phyloP scores from a whole-genome alignment of 768 basidiomycete genomes.

The Hirschioporus abietinus region DNA sequence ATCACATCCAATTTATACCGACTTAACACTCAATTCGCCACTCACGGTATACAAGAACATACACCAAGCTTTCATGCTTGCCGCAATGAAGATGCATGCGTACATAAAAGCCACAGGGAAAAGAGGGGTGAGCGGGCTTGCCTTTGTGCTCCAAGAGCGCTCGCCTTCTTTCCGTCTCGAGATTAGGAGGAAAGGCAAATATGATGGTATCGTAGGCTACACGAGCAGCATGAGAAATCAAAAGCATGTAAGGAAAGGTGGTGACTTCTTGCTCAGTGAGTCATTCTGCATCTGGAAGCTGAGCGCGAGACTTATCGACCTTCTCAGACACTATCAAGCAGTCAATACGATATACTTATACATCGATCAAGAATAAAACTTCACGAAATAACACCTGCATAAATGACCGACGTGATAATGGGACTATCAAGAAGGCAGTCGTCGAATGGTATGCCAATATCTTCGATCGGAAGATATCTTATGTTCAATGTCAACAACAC shows the following conservation, averaged over 20 bases:
- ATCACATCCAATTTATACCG: conserved; percentile 77
- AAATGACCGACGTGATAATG: not conserved
- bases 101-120: conserved; percentile 48
- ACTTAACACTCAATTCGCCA: conserved; percentile 60
- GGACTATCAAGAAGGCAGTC: not conserved
- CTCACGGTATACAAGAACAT: conserved; percentile 70
- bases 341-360: conserved; percentile 51
- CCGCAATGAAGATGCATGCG: conserved; percentile 81
- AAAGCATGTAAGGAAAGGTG: conserved; percentile 2
- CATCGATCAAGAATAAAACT: conserved; percentile 41
- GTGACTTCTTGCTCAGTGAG: not conserved
- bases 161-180: not conserved
- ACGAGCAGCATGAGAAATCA: not conserved
- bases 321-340: conserved; percentile 55
- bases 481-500: too few species aligned
- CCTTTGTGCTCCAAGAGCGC: not conserved
- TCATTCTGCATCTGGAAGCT: not conserved
- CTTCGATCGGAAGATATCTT: too few species aligned
- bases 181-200: not conserved
- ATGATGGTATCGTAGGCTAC: not conserved
- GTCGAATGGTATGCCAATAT: not conserved
- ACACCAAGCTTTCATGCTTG: conserved; percentile 78
- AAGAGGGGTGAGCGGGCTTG: not conserved
- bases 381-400: not conserved
- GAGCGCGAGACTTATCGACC: not conserved